Percentiles rank a stretch among this genome's conserved stretches.
Conservation (phyloP, 1,284 basidiomycete species). For the Phlebopus sp. region DNA sequence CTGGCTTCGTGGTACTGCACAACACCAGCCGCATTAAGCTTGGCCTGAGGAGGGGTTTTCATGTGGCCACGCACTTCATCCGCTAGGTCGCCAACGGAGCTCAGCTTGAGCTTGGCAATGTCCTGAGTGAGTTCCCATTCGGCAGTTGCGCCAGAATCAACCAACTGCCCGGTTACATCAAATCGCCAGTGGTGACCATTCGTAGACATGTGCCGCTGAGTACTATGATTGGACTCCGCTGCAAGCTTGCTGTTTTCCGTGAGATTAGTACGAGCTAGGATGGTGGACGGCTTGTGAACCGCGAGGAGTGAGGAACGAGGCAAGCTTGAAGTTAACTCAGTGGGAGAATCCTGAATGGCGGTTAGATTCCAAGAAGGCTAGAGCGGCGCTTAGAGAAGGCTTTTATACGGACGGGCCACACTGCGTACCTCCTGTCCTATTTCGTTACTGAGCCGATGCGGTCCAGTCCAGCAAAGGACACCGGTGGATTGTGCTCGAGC, state of each 20-base stretch:
- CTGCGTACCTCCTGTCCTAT: slow-evolving; percentile 27
- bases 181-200: slow-evolving; percentile 56
- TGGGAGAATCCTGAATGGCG: slow-evolving; percentile 30
- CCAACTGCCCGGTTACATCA: slow-evolving; percentile 58
- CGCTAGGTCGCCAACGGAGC: slow-evolving; percentile 46
- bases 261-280: slow-evolving; percentile 46
- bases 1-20: slow-evolving; percentile 62
- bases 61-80: slow-evolving; percentile 52
- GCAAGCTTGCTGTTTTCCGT: slow-evolving; percentile 19
- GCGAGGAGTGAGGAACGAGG: slow-evolving; percentile 30
- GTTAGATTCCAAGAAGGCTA: slow-evolving; percentile 47
- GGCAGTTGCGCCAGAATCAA: slow-evolving; percentile 51
- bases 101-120: slow-evolving; percentile 67
- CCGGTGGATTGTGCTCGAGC: slow-evolving; percentile 29
- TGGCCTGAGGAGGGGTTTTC: slow-evolving; percentile 63
- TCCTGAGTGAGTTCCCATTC: slow-evolving; percentile 73
- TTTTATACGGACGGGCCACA: slow-evolving; percentile 24
- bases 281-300: slow-evolving; percentile 38
- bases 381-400: slow-evolving; percentile 16
- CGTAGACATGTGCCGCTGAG: slow-evolving; percentile 33
- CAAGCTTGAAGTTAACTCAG: slow-evolving; percentile 28
- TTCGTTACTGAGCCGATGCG: slow-evolving; percentile 22
- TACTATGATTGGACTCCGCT: slow-evolving; percentile 22
- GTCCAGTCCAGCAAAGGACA: slow-evolving; percentile 30
- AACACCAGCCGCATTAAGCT: slow-evolving; percentile 46